Evolutionary conservation across 148 eudicot species (phyloP), one percentile per base, ranked within the genome.

Genomic region (Rhododendron griersonianum): DNA sequence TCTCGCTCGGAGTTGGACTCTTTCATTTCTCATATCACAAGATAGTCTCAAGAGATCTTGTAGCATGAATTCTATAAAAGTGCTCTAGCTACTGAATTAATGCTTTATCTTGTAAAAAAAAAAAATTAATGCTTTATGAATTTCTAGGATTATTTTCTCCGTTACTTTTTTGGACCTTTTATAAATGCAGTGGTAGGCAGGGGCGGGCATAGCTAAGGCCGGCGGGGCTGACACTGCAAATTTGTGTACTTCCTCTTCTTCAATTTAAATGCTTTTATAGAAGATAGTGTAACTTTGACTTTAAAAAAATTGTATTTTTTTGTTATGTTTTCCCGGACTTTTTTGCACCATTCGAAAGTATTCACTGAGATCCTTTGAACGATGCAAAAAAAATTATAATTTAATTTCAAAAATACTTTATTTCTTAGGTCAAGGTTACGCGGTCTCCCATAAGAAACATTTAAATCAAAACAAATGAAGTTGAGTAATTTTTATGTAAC

Each of bases 1-100:
- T 85, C 87, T 28, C 25, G 63, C 1, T 21, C 28, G 57, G 87
- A 85, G 65, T 80, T 85, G 83, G 83, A 85, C 23, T 79, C 87
- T 65, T 85, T 85, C 80, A 45, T 85, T 18, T 59, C 77, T 65
- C 83, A 85, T 48, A 85, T 85, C 78, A 78, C 87, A 18, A 79
- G 87, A 61, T 78, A 85, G 55, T 10, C 3, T n/a, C 79, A 16
- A 75, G 39, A 39, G 45, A 37, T 69, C 10, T 37, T 55, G 23
- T 74, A 13, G 39, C 39, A 30, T 13, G 37, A 30, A 71, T 33
- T 4, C 19, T 4, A 4, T 5, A 0, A 33, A 71, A 30, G 14
- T 71, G 8, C 33, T 15, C 19, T n/a, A n/a, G n/a, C n/a, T 35
- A 30, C 5, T 71, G 2, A 13, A 13, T 30, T 30, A 71, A 5